Percentiles rank a stretch among this genome's conserved stretches.
Evolutionary conservation across 2,329 filamentous ascomycete genomes (phyloP).

Genomic region (Colletotrichum neosansevieriae): DNA sequence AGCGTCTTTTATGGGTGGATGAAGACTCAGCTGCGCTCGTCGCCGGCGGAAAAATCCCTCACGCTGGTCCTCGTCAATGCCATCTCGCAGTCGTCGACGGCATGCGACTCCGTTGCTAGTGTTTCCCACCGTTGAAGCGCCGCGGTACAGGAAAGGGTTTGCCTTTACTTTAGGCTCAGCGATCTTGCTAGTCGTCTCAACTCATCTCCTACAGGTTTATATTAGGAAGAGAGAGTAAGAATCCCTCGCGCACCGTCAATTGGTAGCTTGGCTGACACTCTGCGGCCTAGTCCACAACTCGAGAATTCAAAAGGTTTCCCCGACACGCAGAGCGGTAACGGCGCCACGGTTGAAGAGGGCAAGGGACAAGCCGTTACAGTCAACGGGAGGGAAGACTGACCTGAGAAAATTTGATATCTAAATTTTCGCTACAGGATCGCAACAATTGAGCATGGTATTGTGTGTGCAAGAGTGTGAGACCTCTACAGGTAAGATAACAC

Average conservation of each 20-base stretch:
- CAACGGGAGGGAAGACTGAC: neutral
- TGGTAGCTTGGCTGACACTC: neutral
- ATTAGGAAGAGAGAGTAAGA: constrained; percentile 34
- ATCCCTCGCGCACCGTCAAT: neutral
- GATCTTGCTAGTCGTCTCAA: constrained; percentile 20
- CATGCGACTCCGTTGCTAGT: constrained; percentile 67
- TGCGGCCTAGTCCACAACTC: constrained; percentile 18
- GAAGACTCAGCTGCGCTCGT: constrained; percentile 24
- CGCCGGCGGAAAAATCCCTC: constrained; percentile 29
- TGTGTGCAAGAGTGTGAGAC: neutral
- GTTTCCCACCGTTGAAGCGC: constrained; percentile 60
- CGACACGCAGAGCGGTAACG: constrained; percentile 8
- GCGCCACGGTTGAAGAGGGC: neutral
- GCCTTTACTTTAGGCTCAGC: constrained; percentile 49
- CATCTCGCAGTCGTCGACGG: constrained; percentile 66
- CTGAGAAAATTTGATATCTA: neutral
- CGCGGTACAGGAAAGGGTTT: constrained; percentile 57
- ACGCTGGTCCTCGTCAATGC: constrained; percentile 35
- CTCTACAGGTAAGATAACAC: too few species aligned
- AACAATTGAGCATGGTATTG: neutral
- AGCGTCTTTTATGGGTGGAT: constrained; percentile 38
- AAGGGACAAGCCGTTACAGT: constrained; percentile 3
- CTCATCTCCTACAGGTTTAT: constrained; percentile 26
- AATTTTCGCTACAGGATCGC: too few species aligned
- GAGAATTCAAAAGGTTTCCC: constrained; percentile 22